A percentile compares a stretch with the other conserved stretches of the same genome.
Evolutionary conservation across 2,329 filamentous ascomycete species (phyloP).

Genomic region (Leptosphaerulina australis): DNA sequence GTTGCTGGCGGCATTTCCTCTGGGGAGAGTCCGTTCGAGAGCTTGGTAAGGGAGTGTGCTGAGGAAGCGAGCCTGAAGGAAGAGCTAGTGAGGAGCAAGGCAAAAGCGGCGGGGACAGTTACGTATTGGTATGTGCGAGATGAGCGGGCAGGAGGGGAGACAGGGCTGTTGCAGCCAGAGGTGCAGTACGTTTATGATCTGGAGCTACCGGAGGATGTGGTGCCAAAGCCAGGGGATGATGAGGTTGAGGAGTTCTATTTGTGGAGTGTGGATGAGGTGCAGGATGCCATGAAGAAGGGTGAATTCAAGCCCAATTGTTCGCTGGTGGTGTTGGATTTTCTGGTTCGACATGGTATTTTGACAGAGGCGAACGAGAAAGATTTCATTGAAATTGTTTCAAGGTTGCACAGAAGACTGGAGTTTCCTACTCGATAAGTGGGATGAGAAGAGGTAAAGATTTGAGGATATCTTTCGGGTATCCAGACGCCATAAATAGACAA

Average conservation of each 20-base stretch:
- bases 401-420: slow-evolving; percentile 78
- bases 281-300: slow-evolving; percentile 69
- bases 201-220: slow-evolving; percentile 70
- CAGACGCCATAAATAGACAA: slow-evolving; percentile 39
- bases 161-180: slow-evolving; percentile 84
- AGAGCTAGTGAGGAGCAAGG: slow-evolving; percentile 66
- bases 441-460: slow-evolving; percentile 16
- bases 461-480: slow-evolving; percentile 38
- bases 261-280: slow-evolving; percentile 76
- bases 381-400: slow-evolving; percentile 74
- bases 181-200: slow-evolving; percentile 91
- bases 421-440: slow-evolving; percentile 63
- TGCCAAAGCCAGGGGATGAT: slow-evolving; percentile 79
- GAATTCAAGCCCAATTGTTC: slow-evolving; percentile 95
- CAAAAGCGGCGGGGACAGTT: slow-evolving; percentile 69
- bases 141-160: slow-evolving; percentile 77
- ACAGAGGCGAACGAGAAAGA: slow-evolving; percentile 79
- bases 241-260: slow-evolving; percentile 88
- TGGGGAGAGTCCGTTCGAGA: slow-evolving; percentile 79
- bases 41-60: slow-evolving; percentile 80
- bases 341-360: slow-evolving; percentile 81
- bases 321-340: slow-evolving; percentile 84
- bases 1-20: slow-evolving; percentile 86
- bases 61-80: slow-evolving; percentile 87
- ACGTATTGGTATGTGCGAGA: slow-evolving; percentile 87